phyloP scores from a whole-genome alignment of 176 grass and related monocot species.

The Juncus inflexus region DNA sequence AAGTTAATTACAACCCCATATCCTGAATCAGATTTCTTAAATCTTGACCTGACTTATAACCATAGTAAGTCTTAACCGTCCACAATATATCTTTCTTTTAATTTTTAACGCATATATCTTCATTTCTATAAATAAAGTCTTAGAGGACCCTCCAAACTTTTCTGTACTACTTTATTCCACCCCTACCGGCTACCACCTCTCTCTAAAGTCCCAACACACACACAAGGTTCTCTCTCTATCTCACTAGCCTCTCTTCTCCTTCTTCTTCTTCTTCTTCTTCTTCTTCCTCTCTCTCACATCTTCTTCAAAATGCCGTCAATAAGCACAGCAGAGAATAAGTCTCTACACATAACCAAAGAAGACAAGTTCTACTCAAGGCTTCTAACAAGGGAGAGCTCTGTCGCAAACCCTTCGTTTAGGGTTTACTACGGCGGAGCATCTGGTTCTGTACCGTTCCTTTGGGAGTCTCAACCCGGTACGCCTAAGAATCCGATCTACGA shows the following conservation, averaged over 20 bases:
- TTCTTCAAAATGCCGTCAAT: slow-evolving; percentile 20
- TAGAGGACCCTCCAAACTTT: not conserved
- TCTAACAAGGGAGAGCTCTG: slow-evolving; percentile 66
- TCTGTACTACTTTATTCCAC: slow-evolving; percentile 1
- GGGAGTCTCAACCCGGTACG: slow-evolving; percentile 85
- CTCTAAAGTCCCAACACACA: not conserved
- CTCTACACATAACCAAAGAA: slow-evolving; percentile 30
- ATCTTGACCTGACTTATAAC: slow-evolving; percentile 12
- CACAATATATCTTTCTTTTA: not conserved
- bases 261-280: slow-evolving; percentile 9
- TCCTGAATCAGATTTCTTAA: slow-evolving; percentile 11
- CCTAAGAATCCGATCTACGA: slow-evolving; percentile 47
- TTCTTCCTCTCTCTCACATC: slow-evolving; percentile 5
- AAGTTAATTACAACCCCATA: slow-evolving; percentile 15
- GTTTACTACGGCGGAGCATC: slow-evolving; percentile 74
- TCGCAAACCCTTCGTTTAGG: slow-evolving; percentile 73
- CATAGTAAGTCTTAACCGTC: not conserved
- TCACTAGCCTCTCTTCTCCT: not conserved
- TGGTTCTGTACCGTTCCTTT: slow-evolving; percentile 73
- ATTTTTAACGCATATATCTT: too few relatives aligned
- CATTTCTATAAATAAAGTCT: not conserved
- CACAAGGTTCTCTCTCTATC: slow-evolving; percentile 11
- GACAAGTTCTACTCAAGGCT: slow-evolving; percentile 87
- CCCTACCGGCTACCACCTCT: slow-evolving; percentile 13
- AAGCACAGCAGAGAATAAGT: slow-evolving; percentile 19